A percentile compares a stretch with the other conserved stretches of the same genome.
Conservation (phyloP, 2,329 filamentous ascomycete genomes). For the Phialophora verrucosa region DNA sequence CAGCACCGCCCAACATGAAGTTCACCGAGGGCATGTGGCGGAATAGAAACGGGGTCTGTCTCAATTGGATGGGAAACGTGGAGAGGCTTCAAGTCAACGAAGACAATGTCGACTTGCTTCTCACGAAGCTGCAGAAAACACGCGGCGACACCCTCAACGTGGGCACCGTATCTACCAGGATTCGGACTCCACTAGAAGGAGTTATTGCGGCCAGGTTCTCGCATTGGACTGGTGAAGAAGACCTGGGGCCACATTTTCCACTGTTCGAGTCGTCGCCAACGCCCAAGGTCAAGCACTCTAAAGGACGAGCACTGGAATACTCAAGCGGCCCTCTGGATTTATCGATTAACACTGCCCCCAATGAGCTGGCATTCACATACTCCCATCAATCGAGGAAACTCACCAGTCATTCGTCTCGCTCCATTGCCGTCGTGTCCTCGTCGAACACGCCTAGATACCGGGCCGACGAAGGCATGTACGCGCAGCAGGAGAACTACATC, state of each 20-base stretch:
- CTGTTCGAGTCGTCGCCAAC: conserved; percentile 40
- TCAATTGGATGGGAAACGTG: conserved; percentile 53
- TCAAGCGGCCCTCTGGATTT: conserved; percentile 45
- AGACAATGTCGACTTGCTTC: conserved; percentile 44
- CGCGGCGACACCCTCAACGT: conserved; percentile 46
- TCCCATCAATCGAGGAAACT: conserved; percentile 40
- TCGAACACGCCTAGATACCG: conserved; percentile 44
- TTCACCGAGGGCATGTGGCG: conserved; percentile 52
- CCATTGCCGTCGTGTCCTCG: conserved; percentile 49
- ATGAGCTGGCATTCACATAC: conserved; percentile 44
- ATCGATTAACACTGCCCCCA: conserved; percentile 44
- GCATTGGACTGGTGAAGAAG: conserved; percentile 24
- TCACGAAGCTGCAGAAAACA: conserved; percentile 48
- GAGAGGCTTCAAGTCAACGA: conserved; percentile 44
- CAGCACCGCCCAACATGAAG: conserved; percentile 44
- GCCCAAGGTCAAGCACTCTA: conserved; percentile 41
- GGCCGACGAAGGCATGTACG: conserved; percentile 46
- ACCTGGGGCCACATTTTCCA: conserved; percentile 20
- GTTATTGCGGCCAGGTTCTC: conserved; percentile 16
- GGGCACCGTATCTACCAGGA: conserved; percentile 9
- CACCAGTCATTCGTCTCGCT: conserved; percentile 48
- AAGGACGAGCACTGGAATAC: conserved; percentile 42
- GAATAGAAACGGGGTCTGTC: conserved; percentile 39
- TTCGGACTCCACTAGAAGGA: conserved; percentile 20
- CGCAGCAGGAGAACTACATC: conserved; percentile 49